Base-by-base conservation (phyloP, 1,284 basidiomycete species). In the Cystobasidiaceae sp. region DNA sequence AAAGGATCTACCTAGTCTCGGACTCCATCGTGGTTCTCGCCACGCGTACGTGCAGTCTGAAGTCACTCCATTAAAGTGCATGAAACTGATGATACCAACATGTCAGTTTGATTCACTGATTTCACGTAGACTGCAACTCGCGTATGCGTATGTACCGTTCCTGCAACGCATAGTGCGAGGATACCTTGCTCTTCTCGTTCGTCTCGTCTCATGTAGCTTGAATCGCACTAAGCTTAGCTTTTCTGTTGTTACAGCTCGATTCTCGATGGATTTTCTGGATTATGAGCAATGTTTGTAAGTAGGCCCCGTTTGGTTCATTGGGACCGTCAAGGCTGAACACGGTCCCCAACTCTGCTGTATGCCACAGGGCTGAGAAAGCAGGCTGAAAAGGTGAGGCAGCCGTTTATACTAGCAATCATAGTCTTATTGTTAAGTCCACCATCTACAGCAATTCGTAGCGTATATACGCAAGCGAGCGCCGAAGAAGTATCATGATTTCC, bases 381-480 rank as follows among this genome's bases (percentile, higher is more conserved):
- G 23, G 59, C 33, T 17, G 59, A 61, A 41, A 52, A 61, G 59
- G 54, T 56, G 15, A 56, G 50, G 21, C 4, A 4, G 5, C 23
- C 50, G 4, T 52, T 5, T 23, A 27, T 19, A 7, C n/a, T 45
- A 8, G 7, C 44, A n/a, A n/a, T n/a, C n/a, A n/a, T n/a, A n/a
- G n/a, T n/a, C n/a, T n/a, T n/a, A n/a, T n/a, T n/a, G n/a, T n/a
- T n/a, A n/a, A n/a, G 4, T 33, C 4, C 6, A 34, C 30, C 6
- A 4, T 5, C 21, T 13, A 7, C 23, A 33, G 25, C 6, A 7
- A 27, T 28, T 2, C 9, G 32, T 46, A 3, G 55, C 67, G 8
- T 70, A 73, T 56, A 69, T 74, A 6, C 32, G 58, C 15, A 68
- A 60, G 25, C 68, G 61, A 6, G 71, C 72, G 1, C 73, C 73